Evolutionary conservation across 306 rosid species (phyloP).

Genomic region (Acacia acuminata): DNA sequence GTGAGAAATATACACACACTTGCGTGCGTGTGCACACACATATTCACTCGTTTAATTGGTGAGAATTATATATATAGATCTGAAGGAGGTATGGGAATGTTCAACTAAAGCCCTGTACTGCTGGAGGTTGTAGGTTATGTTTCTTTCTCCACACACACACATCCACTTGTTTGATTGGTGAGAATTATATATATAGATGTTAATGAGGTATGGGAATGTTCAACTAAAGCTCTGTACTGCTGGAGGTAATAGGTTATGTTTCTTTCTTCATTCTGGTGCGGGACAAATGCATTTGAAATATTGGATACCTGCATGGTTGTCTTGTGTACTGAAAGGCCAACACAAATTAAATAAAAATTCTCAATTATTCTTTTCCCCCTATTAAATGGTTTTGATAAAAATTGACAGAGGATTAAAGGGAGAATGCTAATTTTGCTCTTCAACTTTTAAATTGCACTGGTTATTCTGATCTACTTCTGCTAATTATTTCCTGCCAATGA

Average conservation of each 20-base stretch:
- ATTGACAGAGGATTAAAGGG: not conserved
- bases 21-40: not conserved
- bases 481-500: not conserved
- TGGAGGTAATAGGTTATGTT: not conserved
- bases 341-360: not conserved
- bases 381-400: not conserved
- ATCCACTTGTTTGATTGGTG: not conserved
- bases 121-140: not conserved
- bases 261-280: not conserved
- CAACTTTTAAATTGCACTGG: not conserved
- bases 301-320: not conserved
- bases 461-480: not conserved
- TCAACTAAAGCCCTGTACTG: not conserved
- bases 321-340: not conserved
- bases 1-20: not conserved
- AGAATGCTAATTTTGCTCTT: constrained; percentile 14
- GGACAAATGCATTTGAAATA: constrained; percentile 10
- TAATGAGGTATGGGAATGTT: not conserved
- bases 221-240: not conserved
- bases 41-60: not conserved
- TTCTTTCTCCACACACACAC: not conserved
- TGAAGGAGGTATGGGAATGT: not conserved
- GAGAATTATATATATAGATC: not conserved
- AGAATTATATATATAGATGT: not conserved
- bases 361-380: constrained; percentile 3